phyloP scores from a whole-genome alignment of 2,329 filamentous ascomycete genomes.

The Sordariomycetes sp. region DNA sequence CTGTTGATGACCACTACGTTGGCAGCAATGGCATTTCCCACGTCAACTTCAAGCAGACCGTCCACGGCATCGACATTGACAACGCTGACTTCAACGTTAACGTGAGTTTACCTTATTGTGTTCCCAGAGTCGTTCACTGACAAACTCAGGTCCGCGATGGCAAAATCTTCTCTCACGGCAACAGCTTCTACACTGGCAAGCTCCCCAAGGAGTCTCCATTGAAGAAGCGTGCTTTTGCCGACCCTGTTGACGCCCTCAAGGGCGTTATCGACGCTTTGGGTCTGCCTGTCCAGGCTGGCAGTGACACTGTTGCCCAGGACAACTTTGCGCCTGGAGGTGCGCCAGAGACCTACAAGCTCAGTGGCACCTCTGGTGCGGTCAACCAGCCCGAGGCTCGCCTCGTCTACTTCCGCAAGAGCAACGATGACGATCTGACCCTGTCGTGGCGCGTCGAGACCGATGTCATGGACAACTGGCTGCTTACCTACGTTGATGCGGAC shows the following conservation, averaged over 20 bases:
- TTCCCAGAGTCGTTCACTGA: not conserved
- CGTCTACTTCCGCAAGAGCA: slow-evolving; percentile 40
- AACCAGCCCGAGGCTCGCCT: slow-evolving; percentile 45
- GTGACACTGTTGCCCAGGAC: slow-evolving; percentile 14
- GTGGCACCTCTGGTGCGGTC: slow-evolving; percentile 35
- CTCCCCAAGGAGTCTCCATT: slow-evolving; percentile 26
- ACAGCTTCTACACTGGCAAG: slow-evolving; percentile 33
- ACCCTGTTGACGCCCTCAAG: slow-evolving; percentile 34
- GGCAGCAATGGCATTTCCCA: slow-evolving; percentile 46
- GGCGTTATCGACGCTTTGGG: slow-evolving; percentile 23
- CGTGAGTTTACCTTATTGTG: slow-evolving; percentile 22
- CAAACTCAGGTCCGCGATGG: slow-evolving; percentile 26
- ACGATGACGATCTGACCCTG: slow-evolving; percentile 33
- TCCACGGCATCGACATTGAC: slow-evolving; percentile 48
- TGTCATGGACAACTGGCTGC: slow-evolving; percentile 45
- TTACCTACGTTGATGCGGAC: slow-evolving; percentile 45
- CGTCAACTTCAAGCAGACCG: slow-evolving; percentile 50
- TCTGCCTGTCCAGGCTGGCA: slow-evolving; percentile 17
- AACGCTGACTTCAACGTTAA: slow-evolving; percentile 54
- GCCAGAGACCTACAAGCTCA: slow-evolving; percentile 27
- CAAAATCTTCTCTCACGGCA: slow-evolving; percentile 47
- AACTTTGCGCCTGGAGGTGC: slow-evolving; percentile 6
- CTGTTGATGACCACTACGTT: slow-evolving; percentile 42
- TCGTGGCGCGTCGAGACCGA: slow-evolving; percentile 53
- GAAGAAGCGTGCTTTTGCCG: slow-evolving; percentile 27